These are phyloP conservation scores for Penicillium lagena DNA, from an alignment of 495 filamentous ascomycete species.

Conservation along the genomic window DNA sequence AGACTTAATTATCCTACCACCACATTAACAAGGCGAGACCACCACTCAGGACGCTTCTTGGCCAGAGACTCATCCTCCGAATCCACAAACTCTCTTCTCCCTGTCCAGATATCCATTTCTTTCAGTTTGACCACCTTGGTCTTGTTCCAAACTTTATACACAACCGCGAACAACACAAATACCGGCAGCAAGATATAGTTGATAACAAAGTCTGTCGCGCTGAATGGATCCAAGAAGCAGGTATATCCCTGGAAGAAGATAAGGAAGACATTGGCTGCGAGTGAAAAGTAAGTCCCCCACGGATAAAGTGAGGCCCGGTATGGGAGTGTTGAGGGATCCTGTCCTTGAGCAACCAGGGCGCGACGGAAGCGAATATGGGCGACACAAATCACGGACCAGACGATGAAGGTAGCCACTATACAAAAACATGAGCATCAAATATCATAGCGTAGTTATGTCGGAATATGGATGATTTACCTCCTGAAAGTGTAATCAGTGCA, in stretches of 20 bases:
- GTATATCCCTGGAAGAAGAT: slow-evolving; percentile 60
- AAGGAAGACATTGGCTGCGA: slow-evolving; percentile 55
- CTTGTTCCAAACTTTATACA: slow-evolving; percentile 53
- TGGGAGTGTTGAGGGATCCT: slow-evolving; percentile 45
- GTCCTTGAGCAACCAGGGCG: slow-evolving; percentile 51
- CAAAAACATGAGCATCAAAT: slow-evolving; percentile 18
- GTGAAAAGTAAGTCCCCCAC: slow-evolving; percentile 54
- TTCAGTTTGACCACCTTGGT: slow-evolving; percentile 44
- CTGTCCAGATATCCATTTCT: slow-evolving; percentile 56
- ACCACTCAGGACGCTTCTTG: slow-evolving; percentile 8
- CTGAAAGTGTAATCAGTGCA: slow-evolving; percentile 39
- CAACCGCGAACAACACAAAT: slow-evolving; percentile 52
- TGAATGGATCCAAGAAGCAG: slow-evolving; percentile 49
- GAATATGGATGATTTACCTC: slow-evolving; percentile 17
- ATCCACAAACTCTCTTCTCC: slow-evolving; percentile 35
- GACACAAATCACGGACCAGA: slow-evolving; percentile 59
- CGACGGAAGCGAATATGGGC: slow-evolving; percentile 62
- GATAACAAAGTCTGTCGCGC: slow-evolving; percentile 54
- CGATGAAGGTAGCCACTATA: slow-evolving; percentile 58
- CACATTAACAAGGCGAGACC: slow-evolving; percentile 11
- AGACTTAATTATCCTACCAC: slow-evolving; percentile 16
- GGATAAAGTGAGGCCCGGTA: slow-evolving; percentile 55
- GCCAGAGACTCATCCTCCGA: slow-evolving; percentile 3
- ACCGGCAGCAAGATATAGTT: slow-evolving; percentile 64
- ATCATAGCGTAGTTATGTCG: slow-evolving; percentile 31